Conservation (phyloP, 2,329 filamentous ascomycete genomes). For the Fusarium nelsonii region DNA sequence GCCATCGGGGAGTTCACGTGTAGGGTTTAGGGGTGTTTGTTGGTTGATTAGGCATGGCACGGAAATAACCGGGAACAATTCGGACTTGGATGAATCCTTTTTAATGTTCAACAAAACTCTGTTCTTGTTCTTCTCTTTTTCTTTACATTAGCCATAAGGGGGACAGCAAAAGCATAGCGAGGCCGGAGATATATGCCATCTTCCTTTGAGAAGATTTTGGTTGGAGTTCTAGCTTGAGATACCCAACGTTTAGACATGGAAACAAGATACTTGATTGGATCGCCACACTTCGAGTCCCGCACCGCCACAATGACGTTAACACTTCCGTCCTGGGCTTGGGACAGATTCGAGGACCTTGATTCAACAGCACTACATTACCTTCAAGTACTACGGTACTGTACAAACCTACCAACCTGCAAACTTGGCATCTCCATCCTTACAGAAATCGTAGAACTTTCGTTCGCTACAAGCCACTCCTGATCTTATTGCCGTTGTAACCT, state of each 20-base stretch:
- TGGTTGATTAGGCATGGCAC: constrained; percentile 9
- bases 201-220: constrained; percentile 21
- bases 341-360: constrained; percentile 26
- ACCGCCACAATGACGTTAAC: constrained; percentile 61
- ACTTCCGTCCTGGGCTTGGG: constrained; percentile 19
- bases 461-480: constrained; percentile 18
- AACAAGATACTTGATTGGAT: constrained; percentile 28
- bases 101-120: background rate
- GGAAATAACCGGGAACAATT: constrained; percentile 7
- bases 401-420: constrained; percentile 23
- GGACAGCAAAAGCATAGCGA: constrained; percentile 16
- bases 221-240: constrained; percentile 38
- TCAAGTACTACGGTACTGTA: background rate
- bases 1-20: constrained; percentile 8
- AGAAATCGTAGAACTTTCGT: constrained; percentile 5
- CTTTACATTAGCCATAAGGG: background rate
- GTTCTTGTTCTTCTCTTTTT: background rate
- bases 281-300: constrained; percentile 48
- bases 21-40: constrained; percentile 16
- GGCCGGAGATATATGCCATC: constrained; percentile 9
- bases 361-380: constrained; percentile 8
- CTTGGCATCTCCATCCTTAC: constrained; percentile 20
- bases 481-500: constrained; percentile 6
- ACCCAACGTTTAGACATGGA: constrained; percentile 32
- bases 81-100: background rate